phyloP scores from a whole-genome alignment of 192 early-diverging fungal species.

The Podochytrium sp. region DNA sequence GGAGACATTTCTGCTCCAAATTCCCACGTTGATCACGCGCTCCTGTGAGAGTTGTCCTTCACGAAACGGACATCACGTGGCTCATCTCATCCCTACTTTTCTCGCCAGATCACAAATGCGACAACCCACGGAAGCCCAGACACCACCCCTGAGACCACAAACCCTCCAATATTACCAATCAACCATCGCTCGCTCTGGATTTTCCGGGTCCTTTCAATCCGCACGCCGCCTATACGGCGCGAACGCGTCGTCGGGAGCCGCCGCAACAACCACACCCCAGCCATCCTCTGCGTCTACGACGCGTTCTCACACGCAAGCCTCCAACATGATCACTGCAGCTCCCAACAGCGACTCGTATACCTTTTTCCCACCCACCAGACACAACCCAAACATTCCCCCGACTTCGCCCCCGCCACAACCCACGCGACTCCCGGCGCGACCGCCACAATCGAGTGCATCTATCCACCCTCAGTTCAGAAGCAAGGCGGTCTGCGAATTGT shows the following conservation, averaged over 20 bases:
- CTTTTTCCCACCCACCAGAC: neutral
- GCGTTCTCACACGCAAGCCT: neutral
- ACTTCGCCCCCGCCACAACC: constrained; percentile 9
- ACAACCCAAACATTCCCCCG: constrained; percentile 29
- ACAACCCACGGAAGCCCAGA: too few relatives aligned
- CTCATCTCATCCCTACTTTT: neutral
- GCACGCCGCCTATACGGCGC: constrained; percentile 11
- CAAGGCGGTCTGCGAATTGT: constrained; percentile 74
- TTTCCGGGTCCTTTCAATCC: neutral
- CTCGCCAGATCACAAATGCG: too few relatives aligned
- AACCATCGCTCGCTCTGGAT: neutral
- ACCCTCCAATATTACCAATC: neutral
- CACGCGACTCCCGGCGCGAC: neutral
- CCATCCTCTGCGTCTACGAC: neutral
- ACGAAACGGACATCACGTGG: too few relatives aligned
- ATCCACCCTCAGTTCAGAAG: constrained; percentile 63
- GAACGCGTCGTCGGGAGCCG: neutral
- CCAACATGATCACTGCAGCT: neutral
- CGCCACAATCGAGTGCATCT: constrained; percentile 26
- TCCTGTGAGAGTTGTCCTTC: too few relatives aligned
- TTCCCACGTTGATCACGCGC: too few relatives aligned
- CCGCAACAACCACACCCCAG: neutral
- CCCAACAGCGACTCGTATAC: neutral
- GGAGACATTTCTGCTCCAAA: too few relatives aligned
- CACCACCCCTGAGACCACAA: neutral